Evolutionary conservation across 164 flowering plant genomes (phyloP), one percentile per base, ranked within the genome.

Genomic region (Echeveria elegans): DNA sequence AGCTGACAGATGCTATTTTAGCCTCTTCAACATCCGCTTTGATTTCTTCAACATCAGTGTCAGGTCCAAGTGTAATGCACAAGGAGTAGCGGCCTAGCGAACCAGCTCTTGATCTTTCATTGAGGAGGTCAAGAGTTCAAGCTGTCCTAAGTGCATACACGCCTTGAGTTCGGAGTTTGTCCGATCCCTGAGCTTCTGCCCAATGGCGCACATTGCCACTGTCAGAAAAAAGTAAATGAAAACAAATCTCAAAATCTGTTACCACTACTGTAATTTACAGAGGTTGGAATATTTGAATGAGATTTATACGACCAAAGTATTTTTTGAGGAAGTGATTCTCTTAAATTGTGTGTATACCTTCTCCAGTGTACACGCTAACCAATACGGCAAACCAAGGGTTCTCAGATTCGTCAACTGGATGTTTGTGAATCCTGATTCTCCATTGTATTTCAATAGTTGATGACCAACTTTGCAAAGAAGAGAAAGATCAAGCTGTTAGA

Each of bases 361-460:
- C 81, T 79, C 97, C 75, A 85, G 63, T 73, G 89, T 80, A 41
- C 40, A 74, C 53, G 78, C 50, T 58, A 82, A 58, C 99, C 99
- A 91, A 72, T 94, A 88, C 64, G 97, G 97, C 60, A 91, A 72
- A 58, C 97, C 96, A 76, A 91, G 90, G 50, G 76, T 68, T 67
- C 83, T 93, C 73, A 88, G 78, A 69, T 89, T 91, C 19, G 96
- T 86, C 48, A 91, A 75, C 56, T 77, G 77, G 36, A 88, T 71
- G 72, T 66, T 74, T 63, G 90, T 82, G 30, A 76, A 23, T 43
- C 80, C 81, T 68, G 89, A 77, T 76, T 74, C 80, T 71, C 37
- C 74, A 72, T 69, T 60, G 47, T 75, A 70, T 76, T 76, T 82
- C 65, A 84, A 69, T 45, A 93, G 72, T 72, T 77, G 78, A 77